Base-by-base conservation (phyloP, 2,329 filamentous ascomycete species). In the Epichloe uncinata region DNA sequence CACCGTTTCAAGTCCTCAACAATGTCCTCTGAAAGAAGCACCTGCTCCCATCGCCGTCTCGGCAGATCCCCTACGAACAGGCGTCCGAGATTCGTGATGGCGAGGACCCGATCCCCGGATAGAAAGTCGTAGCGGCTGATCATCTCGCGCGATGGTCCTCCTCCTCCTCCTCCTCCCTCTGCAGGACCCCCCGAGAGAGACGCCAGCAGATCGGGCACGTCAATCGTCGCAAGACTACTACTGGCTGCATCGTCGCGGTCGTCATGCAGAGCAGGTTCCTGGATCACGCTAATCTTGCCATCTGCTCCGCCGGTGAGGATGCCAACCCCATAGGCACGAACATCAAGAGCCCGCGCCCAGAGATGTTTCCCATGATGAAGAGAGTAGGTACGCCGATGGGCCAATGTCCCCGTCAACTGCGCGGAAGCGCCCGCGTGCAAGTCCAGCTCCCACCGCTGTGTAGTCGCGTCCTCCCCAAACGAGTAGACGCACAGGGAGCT, bases 301-400 rank as follows among this genome's bases (percentile, higher is more conserved):
- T 98, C 93, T 11, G 87, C 84, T n/a, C 87, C 93, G 12, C 93
- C 93, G 2, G 86, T 89, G 4, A 78, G 81, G 18, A 88, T 64
- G 1, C 74, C 54, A 0, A 71, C 63, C 13, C 63, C 56, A 1
- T 61, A 57, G 2, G 60, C 57, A 52, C 55, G 52, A 30, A 50
- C 50, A 2, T 64, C 56, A 6, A 75, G 53, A 12, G 78, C 79
- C 37, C 81, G 73, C 0, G 89, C 82, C 90, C 91, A 97, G 6
- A 97, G 81, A 61, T 96, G 89, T 65, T 96, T 98, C 6, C 93
- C 93, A 35, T 72, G 74, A 61, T 97, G 90, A 52, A 81, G 77
- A 3, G 77, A 72, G 46, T 79, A 76, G 7, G 75, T 79, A 2
- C 73, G 69, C 2, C 73, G 61, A 47, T 85, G 75, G 12, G 65